Percentiles rank a stretch among this genome's conserved stretches.
phyloP scores from a whole-genome alignment of 306 rosid species.

The Begonia loranthoides region DNA sequence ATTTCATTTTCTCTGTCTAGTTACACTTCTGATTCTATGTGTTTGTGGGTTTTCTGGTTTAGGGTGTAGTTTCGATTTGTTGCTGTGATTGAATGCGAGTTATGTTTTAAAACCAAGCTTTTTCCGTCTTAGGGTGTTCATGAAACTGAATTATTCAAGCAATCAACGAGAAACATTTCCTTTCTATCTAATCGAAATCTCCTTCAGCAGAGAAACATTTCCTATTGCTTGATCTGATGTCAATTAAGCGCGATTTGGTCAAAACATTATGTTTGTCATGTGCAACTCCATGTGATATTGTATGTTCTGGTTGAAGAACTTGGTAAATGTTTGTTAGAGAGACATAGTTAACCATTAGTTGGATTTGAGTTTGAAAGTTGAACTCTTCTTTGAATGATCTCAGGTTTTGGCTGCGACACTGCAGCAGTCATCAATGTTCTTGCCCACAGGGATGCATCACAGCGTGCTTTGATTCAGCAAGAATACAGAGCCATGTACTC shows the following conservation, averaged over 20 bases:
- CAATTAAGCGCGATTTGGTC: not conserved
- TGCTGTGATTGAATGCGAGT: not conserved
- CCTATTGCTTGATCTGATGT: no score
- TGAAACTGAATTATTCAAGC: no score
- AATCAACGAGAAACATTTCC: no score
- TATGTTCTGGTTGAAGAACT: no score
- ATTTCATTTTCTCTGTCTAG: no score
- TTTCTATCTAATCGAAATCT: not conserved
- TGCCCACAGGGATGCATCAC: slow-evolving; percentile 56
- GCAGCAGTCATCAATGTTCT: slow-evolving; percentile 53
- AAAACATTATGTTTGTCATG: no score
- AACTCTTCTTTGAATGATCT: not conserved
- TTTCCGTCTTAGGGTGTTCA: no score
- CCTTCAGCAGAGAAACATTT: not conserved
- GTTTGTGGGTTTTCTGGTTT: not conserved
- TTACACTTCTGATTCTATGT: not conserved
- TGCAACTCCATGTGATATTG: no score
- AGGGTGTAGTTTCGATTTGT: not conserved
- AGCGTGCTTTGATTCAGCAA: slow-evolving; percentile 54
- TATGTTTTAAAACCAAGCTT: not conserved
- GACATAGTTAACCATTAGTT: not conserved
- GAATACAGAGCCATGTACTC: slow-evolving; percentile 47
- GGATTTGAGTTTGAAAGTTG: not conserved
- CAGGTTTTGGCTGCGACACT: slow-evolving; percentile 73
- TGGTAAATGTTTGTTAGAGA: no score